phyloP scores from a whole-genome alignment of 1,139 yeast species.

The Suhomyces coccinellae region DNA sequence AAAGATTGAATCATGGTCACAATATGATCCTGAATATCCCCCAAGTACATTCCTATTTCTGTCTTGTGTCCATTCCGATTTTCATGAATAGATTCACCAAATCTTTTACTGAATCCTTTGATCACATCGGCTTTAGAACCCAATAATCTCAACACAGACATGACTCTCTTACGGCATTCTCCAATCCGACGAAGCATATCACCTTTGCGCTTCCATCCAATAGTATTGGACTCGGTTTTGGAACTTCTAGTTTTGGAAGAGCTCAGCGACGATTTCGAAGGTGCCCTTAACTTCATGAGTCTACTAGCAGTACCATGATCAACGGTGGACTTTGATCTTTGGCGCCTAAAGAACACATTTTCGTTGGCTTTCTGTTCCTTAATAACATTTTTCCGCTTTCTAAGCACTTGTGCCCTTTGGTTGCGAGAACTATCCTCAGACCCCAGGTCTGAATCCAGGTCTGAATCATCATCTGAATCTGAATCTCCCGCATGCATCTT shows the following conservation, averaged over 20 bases:
- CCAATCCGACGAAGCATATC: conserved; percentile 95
- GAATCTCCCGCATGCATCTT: conserved; percentile 75
- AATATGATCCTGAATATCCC: conserved; percentile 90
- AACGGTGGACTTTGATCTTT: conserved; percentile 42
- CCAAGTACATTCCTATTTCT: conserved; percentile 73
- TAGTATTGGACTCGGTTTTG: conserved; percentile 52
- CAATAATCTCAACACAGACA: conserved; percentile 79
- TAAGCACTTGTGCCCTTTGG: neutral
- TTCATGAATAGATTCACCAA: conserved; percentile 74
- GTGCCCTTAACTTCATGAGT: conserved; percentile 3
- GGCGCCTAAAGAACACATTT: conserved; percentile 39
- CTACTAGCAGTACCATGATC: conserved; percentile 28
- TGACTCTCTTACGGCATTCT: conserved; percentile 90
- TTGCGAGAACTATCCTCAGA: conserved; percentile 10
- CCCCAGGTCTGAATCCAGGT: conserved; percentile 16
- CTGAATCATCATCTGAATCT: conserved; percentile 37
- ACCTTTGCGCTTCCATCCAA: conserved; percentile 87
- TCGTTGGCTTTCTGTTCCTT: conserved; percentile 6
- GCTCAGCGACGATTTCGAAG: conserved; percentile 12
- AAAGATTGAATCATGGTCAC: conserved; percentile 95
- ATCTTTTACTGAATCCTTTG: conserved; percentile 88
- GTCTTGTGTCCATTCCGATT: conserved; percentile 17
- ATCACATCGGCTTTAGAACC: conserved; percentile 97
- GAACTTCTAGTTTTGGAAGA: conserved; percentile 20
- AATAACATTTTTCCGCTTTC: conserved; percentile 2